Percentiles rank a stretch among this genome's conserved stretches.
These are phyloP conservation scores for Rhodotorula glutinis DNA, from an alignment of 1,284 basidiomycete species.

Conservation along the genomic window DNA sequence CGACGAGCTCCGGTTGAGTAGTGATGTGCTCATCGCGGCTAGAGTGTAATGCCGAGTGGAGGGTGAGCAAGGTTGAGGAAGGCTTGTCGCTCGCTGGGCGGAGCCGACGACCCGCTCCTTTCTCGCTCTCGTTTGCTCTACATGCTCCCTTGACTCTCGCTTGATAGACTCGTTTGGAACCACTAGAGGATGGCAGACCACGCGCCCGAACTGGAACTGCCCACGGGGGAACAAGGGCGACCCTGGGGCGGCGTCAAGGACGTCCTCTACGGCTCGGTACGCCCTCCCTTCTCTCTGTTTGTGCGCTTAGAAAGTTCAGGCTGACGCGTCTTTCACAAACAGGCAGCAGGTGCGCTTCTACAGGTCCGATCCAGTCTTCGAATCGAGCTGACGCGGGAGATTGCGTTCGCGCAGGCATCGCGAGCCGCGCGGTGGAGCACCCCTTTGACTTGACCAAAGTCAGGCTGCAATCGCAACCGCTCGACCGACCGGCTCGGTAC, in stretches of 20 bases:
- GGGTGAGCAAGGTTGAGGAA: background rate
- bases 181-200: background rate
- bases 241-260: conserved; percentile 46
- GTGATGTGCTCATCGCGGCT: conserved; percentile 10
- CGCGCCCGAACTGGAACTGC: background rate
- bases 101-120: too few species aligned
- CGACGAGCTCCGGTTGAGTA: conserved; percentile 8
- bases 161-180: too few species aligned
- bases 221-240: background rate
- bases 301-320: too few species aligned
- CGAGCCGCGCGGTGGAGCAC: conserved; percentile 77
- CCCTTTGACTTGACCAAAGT: conserved; percentile 70
- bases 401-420: conserved; percentile 61
- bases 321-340: background rate
- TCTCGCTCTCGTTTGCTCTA: too few species aligned
- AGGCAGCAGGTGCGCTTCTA: conserved; percentile 20
- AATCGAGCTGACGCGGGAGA: background rate
- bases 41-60: background rate
- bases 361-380: background rate
- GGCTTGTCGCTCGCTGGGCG: background rate
- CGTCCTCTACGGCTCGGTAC: conserved; percentile 53
- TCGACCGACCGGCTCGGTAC: conserved; percentile 63
- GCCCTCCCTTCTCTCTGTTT: conserved; percentile 34
- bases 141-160: too few species aligned
- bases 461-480: conserved; percentile 74